phyloP scores from a whole-genome alignment of 2,329 filamentous ascomycete species.

The Ceratocystis eucalypticola region DNA sequence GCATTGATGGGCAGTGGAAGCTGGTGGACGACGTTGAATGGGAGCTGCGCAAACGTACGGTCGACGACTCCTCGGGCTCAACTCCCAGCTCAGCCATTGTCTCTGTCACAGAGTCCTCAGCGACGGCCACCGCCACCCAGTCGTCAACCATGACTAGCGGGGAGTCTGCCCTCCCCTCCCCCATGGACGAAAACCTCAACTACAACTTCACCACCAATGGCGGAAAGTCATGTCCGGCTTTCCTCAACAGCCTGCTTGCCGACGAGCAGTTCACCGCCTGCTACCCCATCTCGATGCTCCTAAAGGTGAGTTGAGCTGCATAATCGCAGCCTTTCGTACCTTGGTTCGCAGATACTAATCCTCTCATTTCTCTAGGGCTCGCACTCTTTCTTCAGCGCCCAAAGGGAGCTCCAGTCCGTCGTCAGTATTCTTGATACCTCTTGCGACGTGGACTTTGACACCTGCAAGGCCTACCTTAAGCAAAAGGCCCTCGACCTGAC shows the following conservation, averaged over 20 bases:
- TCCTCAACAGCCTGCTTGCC: constrained; percentile 54
- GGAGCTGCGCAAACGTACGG: constrained; percentile 24
- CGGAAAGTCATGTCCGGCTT: constrained; percentile 45
- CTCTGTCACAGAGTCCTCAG: background rate
- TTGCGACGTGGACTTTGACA: constrained; percentile 52
- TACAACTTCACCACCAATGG: constrained; percentile 45
- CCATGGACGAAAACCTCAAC: constrained; percentile 53
- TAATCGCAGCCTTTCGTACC: background rate
- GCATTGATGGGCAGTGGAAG: constrained; percentile 21
- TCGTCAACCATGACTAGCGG: constrained; percentile 24
- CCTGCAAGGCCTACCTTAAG: constrained; percentile 53
- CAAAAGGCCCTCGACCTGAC: constrained; percentile 53
- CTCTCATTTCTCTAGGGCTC: constrained; percentile 47
- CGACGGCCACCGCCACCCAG: constrained; percentile 5
- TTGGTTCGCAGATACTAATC: constrained; percentile 20
- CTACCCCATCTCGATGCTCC: constrained; percentile 69
- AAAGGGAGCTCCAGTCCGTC: constrained; percentile 56
- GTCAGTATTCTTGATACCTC: constrained; percentile 66
- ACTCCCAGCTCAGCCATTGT: background rate
- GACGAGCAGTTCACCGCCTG: constrained; percentile 58
- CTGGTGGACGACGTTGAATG: constrained; percentile 19
- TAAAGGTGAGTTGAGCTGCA: constrained; percentile 44
- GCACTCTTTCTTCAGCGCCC: constrained; percentile 66
- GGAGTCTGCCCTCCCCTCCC: constrained; percentile 40
- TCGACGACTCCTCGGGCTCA: constrained; percentile 20